Conservation (phyloP, 257 asterid species). For the Forsythia viridissima region DNA sequence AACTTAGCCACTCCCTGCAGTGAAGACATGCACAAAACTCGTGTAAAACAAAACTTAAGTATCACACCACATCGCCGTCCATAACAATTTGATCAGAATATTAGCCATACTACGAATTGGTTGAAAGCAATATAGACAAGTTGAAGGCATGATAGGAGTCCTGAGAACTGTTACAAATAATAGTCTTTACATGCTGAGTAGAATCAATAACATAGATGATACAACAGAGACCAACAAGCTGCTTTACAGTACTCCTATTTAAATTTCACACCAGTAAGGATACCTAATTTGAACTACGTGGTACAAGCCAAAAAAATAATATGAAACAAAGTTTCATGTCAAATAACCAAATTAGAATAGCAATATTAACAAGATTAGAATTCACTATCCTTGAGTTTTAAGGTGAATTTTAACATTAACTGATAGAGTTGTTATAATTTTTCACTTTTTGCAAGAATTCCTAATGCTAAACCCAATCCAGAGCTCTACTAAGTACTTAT, state of each 20-base stretch:
- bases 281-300: not conserved
- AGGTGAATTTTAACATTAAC: not conserved
- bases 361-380: not conserved
- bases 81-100: not conserved
- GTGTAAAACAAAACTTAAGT: slow-evolving; percentile 14
- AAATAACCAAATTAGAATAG: not conserved
- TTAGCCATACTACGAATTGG: slow-evolving; percentile 8
- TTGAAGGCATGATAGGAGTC: slow-evolving; percentile 4
- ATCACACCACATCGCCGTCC: not conserved
- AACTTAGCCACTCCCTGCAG: slow-evolving; percentile 80
- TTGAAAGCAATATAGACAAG: not conserved
- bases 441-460: not conserved
- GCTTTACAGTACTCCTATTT: not conserved
- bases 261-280: not conserved
- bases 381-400: not conserved
- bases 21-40: slow-evolving; percentile 16
- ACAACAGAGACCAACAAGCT: slow-evolving; percentile 9
- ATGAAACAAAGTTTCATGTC: not conserved
- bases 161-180: slow-evolving; percentile 7
- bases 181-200: not conserved
- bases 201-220: slow-evolving; percentile 5
- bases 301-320: not conserved
- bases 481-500: not conserved
- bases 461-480: not conserved
- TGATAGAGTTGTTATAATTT: not conserved